phyloP scores from a whole-genome alignment of 1,139 yeast species.

The Petasospora rhodanensis region DNA sequence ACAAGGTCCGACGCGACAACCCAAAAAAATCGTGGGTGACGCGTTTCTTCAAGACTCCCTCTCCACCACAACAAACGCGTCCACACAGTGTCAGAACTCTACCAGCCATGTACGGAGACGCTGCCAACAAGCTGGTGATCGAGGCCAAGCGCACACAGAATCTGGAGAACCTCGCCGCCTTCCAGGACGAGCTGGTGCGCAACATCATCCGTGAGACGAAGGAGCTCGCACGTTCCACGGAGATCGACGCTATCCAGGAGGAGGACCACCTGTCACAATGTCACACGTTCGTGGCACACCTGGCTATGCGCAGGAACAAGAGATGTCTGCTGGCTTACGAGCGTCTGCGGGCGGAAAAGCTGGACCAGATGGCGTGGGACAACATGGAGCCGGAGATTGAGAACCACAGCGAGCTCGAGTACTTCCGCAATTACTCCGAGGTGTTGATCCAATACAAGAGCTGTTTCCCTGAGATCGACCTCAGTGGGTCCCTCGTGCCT shows the following conservation, averaged over 20 bases:
- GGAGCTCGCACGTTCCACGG: conserved; percentile 47
- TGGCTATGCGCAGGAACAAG: conserved; percentile 79
- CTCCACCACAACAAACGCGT: not conserved
- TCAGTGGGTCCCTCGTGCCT: conserved; percentile 83
- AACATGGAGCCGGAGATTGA: conserved; percentile 28
- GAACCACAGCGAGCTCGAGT: conserved; percentile 72
- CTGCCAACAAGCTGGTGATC: conserved; percentile 71
- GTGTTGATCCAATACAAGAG: conserved; percentile 74
- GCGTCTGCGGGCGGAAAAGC: conserved; percentile 58
- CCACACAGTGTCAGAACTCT: too few species aligned
- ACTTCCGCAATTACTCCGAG: conserved; percentile 65
- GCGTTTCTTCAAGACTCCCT: not conserved
- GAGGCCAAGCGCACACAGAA: conserved; percentile 80
- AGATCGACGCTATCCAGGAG: conserved; percentile 29
- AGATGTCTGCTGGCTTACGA: conserved; percentile 86
- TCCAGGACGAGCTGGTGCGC: conserved; percentile 72
- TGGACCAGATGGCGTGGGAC: conserved; percentile 73
- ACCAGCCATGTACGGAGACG: conserved; percentile 97
- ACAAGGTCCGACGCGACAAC: too few species aligned
- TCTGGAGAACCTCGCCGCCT: conserved; percentile 65
- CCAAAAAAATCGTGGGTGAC: too few species aligned
- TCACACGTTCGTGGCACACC: conserved; percentile 14
- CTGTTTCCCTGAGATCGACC: conserved; percentile 76
- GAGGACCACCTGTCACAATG: conserved; percentile 26
- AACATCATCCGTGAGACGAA: conserved; percentile 50